Percentiles rank a stretch among this genome's conserved stretches.
phyloP scores from a whole-genome alignment of 2,329 filamentous ascomycete genomes.

The Sarocladium oryzae region DNA sequence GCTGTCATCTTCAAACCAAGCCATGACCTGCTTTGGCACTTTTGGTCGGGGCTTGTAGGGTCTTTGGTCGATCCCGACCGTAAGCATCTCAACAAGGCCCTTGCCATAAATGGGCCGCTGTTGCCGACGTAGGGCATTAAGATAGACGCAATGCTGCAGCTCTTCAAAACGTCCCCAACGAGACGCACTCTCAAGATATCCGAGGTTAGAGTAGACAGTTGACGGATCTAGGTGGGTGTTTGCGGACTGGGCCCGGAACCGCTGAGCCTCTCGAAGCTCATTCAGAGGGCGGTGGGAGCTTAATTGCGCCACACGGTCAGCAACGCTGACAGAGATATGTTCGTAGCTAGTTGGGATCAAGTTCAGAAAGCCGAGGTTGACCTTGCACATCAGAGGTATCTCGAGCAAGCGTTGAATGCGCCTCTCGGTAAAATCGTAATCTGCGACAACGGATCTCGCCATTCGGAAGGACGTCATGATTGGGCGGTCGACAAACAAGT shows the following conservation, averaged over 20 bases:
- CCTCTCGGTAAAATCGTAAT: conserved; percentile 67
- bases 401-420: conserved; percentile 61
- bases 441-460: conserved; percentile 67
- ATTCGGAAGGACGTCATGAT: conserved; percentile 98
- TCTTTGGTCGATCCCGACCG: conserved; percentile 52
- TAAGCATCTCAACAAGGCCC: conserved; percentile 68
- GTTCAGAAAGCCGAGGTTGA: conserved; percentile 73
- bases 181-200: conserved; percentile 64
- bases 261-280: conserved; percentile 66
- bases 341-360: conserved; percentile 69
- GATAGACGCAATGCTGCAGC: conserved; percentile 71
- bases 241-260: conserved; percentile 49
- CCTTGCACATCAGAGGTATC: conserved; percentile 52
- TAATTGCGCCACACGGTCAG: conserved; percentile 54
- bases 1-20: conserved; percentile 71
- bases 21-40: conserved; percentile 55
- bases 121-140: conserved; percentile 76
- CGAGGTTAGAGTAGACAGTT: conserved; percentile 62
- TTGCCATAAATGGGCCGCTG: conserved; percentile 76
- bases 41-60: conserved; percentile 55
- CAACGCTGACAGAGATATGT: conserved; percentile 46
- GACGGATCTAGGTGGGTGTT: conserved; percentile 54
- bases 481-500: conserved; percentile 89
- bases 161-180: conserved; percentile 68
- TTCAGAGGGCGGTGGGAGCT: conserved; percentile 65